Evolutionary conservation across 2,329 filamentous ascomycete genomes (phyloP), one percentile per base, ranked within the genome.

Genomic region (Penicillium sp.): DNA sequence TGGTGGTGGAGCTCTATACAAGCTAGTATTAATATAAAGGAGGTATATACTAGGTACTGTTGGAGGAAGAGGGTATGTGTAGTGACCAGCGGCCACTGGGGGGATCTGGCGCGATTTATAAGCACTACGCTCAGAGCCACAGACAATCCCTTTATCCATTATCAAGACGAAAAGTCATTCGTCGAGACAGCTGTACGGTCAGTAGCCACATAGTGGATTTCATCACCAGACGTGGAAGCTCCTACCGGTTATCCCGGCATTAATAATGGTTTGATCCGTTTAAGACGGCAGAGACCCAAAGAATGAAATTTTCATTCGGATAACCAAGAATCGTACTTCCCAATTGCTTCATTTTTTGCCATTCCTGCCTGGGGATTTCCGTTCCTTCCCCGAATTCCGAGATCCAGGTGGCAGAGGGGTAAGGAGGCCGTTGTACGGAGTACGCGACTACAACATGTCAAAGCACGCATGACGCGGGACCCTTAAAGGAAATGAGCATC

Each of bases 181-280:
- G 53, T 43, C 48, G 51, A 54, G 51, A 10, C 10, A 42, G 39
- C 24, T 42, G 40, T 53, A 54, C 54, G 49, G 56, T 51, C 46
- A 49, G 51, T 49, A 57, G 48, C 52, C 57, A 56, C 49, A 45
- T 38, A 48, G 56, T 57, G 58, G 58, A 53, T 59, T 46, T 46
- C 58, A 45, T 60, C 57, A 59, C 57, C 58, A 51, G 52, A 56
- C 54, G n/a, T 50, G 57, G 54, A 57, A 49, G 49, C 51, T 57
- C 55, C 33, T 49, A 43, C 51, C 58, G 58, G 58, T 47, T 59
- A 58, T 47, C 33, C 55, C 58, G 58, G 58, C 55, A 55, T 45
- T 48, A 40, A 46, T 33, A 54, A 46, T 51, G 48, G 53, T 22
- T 55, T 35, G 48, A 38, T 34, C 45, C 52, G 49, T 51, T 49